Base-by-base conservation (phyloP, 2,329 filamentous ascomycete genomes). In the Neocucurbitaria cava region DNA sequence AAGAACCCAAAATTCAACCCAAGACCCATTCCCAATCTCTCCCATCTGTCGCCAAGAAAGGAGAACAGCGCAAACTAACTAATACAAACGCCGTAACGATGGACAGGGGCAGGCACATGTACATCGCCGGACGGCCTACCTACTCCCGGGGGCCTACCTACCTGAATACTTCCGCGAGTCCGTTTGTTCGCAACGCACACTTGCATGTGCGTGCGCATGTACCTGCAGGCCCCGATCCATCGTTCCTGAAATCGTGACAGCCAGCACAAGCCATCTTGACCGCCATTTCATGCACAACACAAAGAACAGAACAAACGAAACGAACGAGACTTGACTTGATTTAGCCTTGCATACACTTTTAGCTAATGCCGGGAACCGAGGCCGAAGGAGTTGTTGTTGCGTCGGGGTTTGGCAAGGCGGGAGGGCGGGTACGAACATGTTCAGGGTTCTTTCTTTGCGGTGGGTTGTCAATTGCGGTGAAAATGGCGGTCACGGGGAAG, bases 401-500 rank as follows among this genome's bases (percentile, higher is more conserved):
- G n/a, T 6, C 15, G 31, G 13, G 5, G 3, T 13, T 4, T 35
- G 31, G 31, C 31, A n/a, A 15, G 31, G 15, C 30, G 31, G 13
- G 31, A 13, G 15, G 17, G 36, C 20, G 49, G 28, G 5, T 31
- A 18, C 17, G 46, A 31, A 8, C 26, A 35, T 33, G 35, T 26
- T 30, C 39, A 31, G 21, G 20, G 38, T 42, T 39, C 18, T 28
- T 35, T 5, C 15, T 15, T 4, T 10, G 13, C 15, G 11, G 5
- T 17, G 9, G 15, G 26, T 28, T 28, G 26, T 31, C 4, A 31
- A 3, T 35, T 55, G 43, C 56, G 58, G 58, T 61, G 55, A 58
- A 38, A 55, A 61, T 42, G 54, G 56, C 53, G 56, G 59, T 59
- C 50, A 59, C 58, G 21, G 40, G 43, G 24, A n/a, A n/a, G n/a